A percentile compares a stretch with the other conserved stretches of the same genome.
Conservation (phyloP, 208 protist species). For the Acanthamoeba triangularis region DNA sequence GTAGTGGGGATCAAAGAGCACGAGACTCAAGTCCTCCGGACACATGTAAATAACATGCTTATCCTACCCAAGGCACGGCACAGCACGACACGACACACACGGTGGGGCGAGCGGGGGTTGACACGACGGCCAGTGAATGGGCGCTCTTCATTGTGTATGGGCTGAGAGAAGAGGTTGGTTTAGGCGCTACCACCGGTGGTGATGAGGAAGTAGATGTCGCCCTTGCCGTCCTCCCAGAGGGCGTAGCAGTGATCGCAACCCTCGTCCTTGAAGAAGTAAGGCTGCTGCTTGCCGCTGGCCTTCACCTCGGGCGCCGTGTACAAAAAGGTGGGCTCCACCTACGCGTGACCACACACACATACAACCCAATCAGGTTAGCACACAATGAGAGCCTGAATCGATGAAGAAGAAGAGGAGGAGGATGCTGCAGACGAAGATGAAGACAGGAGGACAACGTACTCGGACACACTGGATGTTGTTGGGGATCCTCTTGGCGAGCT, state of each 20-base stretch:
- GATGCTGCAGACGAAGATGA: no score
- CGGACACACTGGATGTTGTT: not conserved
- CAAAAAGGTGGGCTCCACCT: slow-evolving; percentile 36
- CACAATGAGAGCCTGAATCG: not conserved
- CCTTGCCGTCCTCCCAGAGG: slow-evolving; percentile 50
- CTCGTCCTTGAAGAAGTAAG: not conserved
- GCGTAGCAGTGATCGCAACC: slow-evolving; percentile 41
- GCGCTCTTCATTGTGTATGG: not conserved
- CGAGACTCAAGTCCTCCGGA: not conserved
- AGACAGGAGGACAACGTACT: not conserved
- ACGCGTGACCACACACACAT: not conserved
- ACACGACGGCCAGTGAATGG: no score
- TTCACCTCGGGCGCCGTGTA: not conserved
- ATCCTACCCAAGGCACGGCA: no score
- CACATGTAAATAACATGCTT: not conserved
- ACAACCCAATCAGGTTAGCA: not conserved
- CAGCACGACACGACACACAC: no score
- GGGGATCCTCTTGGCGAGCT: slow-evolving; percentile 38
- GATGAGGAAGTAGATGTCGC: slow-evolving; percentile 34
- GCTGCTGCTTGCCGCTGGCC: slow-evolving; percentile 36
- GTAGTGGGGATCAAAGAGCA: no score
- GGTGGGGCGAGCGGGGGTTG: no score
- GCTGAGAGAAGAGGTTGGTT: not conserved
- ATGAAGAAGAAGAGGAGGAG: no score
- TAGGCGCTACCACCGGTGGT: slow-evolving; percentile 1